Evolutionary conservation across 1,284 basidiomycete genomes (phyloP), one percentile per base, ranked within the genome.

Genomic region (Austroboletus rostrupii): DNA sequence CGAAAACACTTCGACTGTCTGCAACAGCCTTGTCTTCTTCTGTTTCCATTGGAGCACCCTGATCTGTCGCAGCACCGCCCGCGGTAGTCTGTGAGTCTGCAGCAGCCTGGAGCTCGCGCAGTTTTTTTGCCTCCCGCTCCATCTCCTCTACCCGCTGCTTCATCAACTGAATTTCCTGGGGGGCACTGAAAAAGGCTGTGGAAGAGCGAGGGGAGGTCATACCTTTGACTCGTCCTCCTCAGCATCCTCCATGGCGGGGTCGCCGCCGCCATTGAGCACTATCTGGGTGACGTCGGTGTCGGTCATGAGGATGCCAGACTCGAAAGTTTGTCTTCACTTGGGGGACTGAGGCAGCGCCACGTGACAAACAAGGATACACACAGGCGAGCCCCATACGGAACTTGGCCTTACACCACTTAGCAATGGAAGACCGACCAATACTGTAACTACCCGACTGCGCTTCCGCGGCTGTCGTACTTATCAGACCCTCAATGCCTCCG

Each of bases 141-240:
- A 95, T 95, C 71, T 94, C 92, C 57, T 87, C 90, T 21, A 94
- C 87, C 48, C 90, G 79, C 67, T 92, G 90, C 72, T 95, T 96
- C 94, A 97, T 97, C 59, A 87, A 75, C 62, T 82, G 72, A 50
- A 89, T 88, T 75, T 89, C 86, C 86, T 89, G 57, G 14, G 60
- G 49, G 40, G 42, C 33, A 17, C 48, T 55, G 47, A 53, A 19
- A 45, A 46, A 50, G 14, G 47, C 43, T 44, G 23, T 19, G 40
- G 9, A 14, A 36, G 41, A 41, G 28, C 39, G 32, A 33, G 48
- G 42, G 45, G n/a, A 1, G 47, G 32, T 23, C 36, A 45, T 60
- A 79, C 80, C 69, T 81, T 78, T 33, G 80, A 74, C 58, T 82
- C 80, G 2, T 73, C 79, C 53, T 82, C 80, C 53, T 83, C 80